Conservation (phyloP, 495 filamentous ascomycete genomes). For the Talaromyces adpressus region DNA sequence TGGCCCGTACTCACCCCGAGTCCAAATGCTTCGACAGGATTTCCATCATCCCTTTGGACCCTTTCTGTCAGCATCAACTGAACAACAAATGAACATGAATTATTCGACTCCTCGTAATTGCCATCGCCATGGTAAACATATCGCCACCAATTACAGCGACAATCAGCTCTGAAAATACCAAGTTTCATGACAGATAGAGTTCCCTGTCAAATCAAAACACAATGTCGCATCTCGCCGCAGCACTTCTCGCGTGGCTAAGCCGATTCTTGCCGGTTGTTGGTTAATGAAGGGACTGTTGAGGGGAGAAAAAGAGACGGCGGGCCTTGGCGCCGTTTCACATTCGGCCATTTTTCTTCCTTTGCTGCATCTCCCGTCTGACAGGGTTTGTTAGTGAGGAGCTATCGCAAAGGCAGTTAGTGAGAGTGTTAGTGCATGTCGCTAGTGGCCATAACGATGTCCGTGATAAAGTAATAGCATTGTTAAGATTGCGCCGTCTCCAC, state of each 20-base stretch:
- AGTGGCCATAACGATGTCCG: not conserved
- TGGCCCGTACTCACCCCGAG: not conserved
- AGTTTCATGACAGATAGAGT: not conserved
- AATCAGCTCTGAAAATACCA: not conserved
- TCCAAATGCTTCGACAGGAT: no score
- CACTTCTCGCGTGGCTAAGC: not conserved
- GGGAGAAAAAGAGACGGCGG: not conserved
- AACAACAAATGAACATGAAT: not conserved
- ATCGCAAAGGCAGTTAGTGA: not conserved
- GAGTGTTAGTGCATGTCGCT: not conserved
- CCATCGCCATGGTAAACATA: not conserved
- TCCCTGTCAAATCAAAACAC: not conserved
- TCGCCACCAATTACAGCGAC: not conserved
- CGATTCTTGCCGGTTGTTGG: not conserved
- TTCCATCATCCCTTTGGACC: no score
- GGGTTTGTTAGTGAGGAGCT: not conserved
- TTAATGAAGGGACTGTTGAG: not conserved
- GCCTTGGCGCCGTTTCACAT: slow-evolving; percentile 3
- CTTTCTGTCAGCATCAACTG: no score
- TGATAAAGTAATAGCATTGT: not conserved
- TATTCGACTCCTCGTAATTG: not conserved
- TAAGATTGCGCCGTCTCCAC: no score
- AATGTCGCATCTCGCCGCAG: slow-evolving; percentile 1
- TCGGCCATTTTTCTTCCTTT: not conserved
- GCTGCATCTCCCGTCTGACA: not conserved